These are phyloP conservation scores for Melaleuca alternifolia DNA, from an alignment of 345 rosid species.

Conservation along the genomic window DNA sequence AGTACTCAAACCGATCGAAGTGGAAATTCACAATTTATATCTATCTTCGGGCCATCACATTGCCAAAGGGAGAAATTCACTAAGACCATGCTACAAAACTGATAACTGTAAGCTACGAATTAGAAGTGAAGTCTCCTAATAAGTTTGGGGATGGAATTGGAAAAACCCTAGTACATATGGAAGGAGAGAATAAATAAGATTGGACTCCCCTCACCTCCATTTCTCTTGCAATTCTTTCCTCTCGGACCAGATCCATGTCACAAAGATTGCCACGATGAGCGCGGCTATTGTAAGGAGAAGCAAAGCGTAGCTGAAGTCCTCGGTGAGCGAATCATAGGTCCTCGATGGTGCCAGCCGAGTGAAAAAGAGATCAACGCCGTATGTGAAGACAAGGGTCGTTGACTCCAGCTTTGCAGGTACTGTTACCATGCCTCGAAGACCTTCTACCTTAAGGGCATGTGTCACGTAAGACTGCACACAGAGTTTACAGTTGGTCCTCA, in stretches of 20 bases:
- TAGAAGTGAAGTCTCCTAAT: slow-evolving; percentile 10
- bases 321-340: slow-evolving; percentile 93
- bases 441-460: slow-evolving; percentile 79
- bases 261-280: slow-evolving; percentile 73
- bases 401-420: slow-evolving; percentile 98
- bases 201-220: slow-evolving; percentile 55
- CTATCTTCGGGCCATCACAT: neutral
- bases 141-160: neutral
- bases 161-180: neutral
- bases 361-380: slow-evolving; percentile 88
- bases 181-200: neutral
- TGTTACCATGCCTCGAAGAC: slow-evolving; percentile 65
- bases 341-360: slow-evolving; percentile 90
- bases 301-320: slow-evolving; percentile 88
- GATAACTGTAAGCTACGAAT: neutral
- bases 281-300: slow-evolving; percentile 81
- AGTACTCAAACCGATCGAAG: neutral
- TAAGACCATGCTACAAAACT: neutral
- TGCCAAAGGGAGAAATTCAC: neutral
- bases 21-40: neutral
- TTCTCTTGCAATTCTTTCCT: slow-evolving; percentile 79
- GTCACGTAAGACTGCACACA: slow-evolving; percentile 65
- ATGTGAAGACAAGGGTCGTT: slow-evolving; percentile 75
- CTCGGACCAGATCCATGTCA: slow-evolving; percentile 80
- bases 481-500: neutral